Conservation (phyloP, 2,329 filamentous ascomycete genomes). For the Calonectria fujianensis region DNA sequence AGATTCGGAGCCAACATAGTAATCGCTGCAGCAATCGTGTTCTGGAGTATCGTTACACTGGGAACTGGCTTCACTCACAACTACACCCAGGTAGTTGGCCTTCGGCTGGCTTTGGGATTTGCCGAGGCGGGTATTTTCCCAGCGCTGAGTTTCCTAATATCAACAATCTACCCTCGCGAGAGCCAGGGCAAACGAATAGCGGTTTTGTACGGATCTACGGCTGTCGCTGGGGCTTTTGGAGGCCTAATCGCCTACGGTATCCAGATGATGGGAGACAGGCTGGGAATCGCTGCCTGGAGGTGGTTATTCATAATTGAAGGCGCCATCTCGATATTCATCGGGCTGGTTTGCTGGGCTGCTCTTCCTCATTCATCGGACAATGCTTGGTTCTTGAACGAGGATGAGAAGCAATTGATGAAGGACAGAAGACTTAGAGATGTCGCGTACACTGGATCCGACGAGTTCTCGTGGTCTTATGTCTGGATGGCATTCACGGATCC, state of each 20-base stretch:
- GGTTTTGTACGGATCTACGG: constrained; percentile 39
- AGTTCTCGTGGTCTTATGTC: constrained; percentile 30
- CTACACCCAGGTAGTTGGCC: constrained; percentile 73
- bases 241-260: constrained; percentile 31
- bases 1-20: constrained; percentile 33
- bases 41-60: constrained; percentile 73
- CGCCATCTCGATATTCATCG: constrained; percentile 54
- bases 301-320: constrained; percentile 64
- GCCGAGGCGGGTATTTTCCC: constrained; percentile 78
- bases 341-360: constrained; percentile 38
- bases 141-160: constrained; percentile 71
- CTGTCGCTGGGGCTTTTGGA: constrained; percentile 38
- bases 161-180: constrained; percentile 42
- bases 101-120: constrained; percentile 74
- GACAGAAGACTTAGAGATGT: constrained; percentile 11
- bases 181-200: constrained; percentile 42
- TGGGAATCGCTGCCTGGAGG: constrained; percentile 35
- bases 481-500: constrained; percentile 31
- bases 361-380: constrained; percentile 63
- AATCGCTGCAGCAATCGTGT: constrained; percentile 47
- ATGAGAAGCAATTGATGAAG: constrained; percentile 54
- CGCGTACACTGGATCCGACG: constrained; percentile 18
- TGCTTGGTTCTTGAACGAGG: constrained; percentile 62
- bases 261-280: constrained; percentile 28
- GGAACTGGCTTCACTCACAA: constrained; percentile 74